Percentiles rank a stretch among this genome's conserved stretches.
phyloP scores from a whole-genome alignment of 441 rosid species.

The Mallotus repandus region DNA sequence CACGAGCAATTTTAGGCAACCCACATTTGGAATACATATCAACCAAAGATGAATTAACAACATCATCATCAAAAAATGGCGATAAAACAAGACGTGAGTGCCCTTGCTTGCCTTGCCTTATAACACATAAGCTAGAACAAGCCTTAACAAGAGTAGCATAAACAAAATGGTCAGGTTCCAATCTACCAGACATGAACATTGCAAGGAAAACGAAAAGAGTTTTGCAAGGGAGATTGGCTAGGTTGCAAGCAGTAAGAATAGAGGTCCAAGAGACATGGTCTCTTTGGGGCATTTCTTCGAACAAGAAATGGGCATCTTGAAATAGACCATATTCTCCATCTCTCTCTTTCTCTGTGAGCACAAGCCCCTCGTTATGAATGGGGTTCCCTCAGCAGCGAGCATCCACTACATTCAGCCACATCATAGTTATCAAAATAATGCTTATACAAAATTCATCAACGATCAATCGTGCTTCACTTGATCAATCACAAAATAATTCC shows the following conservation, averaged over 20 bases:
- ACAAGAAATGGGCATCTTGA: conserved; percentile 44
- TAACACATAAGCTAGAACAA: conserved; percentile 51
- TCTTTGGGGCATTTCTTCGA: conserved; percentile 64
- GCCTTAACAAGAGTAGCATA: conserved; percentile 65
- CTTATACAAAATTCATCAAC: no score
- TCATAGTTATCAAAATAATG: no score
- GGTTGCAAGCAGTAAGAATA: conserved; percentile 65
- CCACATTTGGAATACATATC: conserved; percentile 82
- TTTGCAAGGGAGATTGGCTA: conserved; percentile 41
- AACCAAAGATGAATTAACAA: conserved; percentile 75
- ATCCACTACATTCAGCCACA: conserved; percentile 52
- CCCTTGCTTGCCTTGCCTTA: conserved; percentile 60
- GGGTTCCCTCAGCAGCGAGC: conserved; percentile 80
- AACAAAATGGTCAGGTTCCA: conserved; percentile 73
- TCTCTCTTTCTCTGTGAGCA: conserved; percentile 79
- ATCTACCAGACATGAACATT: conserved; percentile 29
- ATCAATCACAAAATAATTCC: no score
- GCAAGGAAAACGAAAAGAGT: conserved; percentile 48
- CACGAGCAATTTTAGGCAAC: conserved; percentile 39
- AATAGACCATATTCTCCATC: conserved; percentile 61
- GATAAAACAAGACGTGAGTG: conserved; percentile 54
- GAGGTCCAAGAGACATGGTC: conserved; percentile 77
- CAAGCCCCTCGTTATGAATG: conserved; percentile 85
- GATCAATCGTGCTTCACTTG: no score
- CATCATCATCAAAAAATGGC: conserved; percentile 46